Percentiles rank a stretch among this genome's conserved stretches.
phyloP scores from a whole-genome alignment of 257 asterid species.

The Nicotiana knightiana region DNA sequence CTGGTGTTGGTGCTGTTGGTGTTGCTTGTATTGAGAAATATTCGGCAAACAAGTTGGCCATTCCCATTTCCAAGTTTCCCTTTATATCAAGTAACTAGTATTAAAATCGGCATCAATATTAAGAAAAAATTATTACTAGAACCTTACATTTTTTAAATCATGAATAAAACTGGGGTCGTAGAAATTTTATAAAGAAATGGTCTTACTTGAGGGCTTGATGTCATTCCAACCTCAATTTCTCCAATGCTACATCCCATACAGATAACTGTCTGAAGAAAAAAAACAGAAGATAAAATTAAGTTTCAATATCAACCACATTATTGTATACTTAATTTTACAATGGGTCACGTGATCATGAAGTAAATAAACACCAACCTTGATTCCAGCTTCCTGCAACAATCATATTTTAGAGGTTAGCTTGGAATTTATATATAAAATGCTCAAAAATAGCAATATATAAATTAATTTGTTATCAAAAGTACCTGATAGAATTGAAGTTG shows the following conservation, averaged over 20 bases:
- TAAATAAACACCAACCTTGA: slow-evolving; percentile 44
- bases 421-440: neutral
- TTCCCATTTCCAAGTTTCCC: slow-evolving; percentile 49
- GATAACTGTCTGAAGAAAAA: slow-evolving; percentile 37
- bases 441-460: neutral
- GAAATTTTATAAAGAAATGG: neutral
- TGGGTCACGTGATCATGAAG: neutral
- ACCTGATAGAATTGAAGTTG: slow-evolving; percentile 73
- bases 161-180: neutral
- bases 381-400: slow-evolving; percentile 67
- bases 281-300: neutral
- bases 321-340: neutral
- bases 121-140: neutral
- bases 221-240: slow-evolving; percentile 75
- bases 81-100: neutral
- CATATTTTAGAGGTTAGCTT: neutral
- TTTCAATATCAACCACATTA: neutral
- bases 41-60: slow-evolving; percentile 37
- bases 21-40: slow-evolving; percentile 25
- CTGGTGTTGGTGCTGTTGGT: neutral
- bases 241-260: slow-evolving; percentile 73
- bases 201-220: slow-evolving; percentile 39
- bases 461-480: neutral
- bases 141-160: neutral
- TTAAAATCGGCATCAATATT: too few relatives aligned